Conservation (phyloP, 495 filamentous ascomycete species). For the Ascobolus immersus region DNA sequence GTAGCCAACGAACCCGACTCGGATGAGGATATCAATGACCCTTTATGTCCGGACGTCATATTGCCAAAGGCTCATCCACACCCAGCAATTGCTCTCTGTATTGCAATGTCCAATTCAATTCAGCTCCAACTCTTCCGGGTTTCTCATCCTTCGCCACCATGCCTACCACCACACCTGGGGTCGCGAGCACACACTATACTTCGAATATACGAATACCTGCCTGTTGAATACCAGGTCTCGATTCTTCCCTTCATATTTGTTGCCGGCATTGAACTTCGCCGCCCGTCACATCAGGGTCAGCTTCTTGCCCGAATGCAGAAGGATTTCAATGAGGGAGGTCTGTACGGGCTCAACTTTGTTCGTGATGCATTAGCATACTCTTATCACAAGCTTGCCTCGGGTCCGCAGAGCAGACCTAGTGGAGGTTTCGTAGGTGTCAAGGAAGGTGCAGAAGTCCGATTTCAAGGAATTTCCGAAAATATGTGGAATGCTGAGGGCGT, state of each 20-base stretch:
- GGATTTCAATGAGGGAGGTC: constrained; percentile 10
- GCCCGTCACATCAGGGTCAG: constrained; percentile 12
- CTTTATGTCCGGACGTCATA: too few relatives aligned
- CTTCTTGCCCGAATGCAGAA: constrained; percentile 4
- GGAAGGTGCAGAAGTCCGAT: constrained; percentile 14
- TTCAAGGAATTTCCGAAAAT: constrained; percentile 14
- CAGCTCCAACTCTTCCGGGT: constrained; percentile 11
- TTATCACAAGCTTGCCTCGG: constrained; percentile 11
- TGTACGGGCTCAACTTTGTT: constrained; percentile 10
- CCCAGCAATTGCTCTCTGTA: constrained; percentile 9
- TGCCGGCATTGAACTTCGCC: constrained; percentile 12
- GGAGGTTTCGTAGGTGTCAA: constrained; percentile 12
- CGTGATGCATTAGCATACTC: constrained; percentile 11
- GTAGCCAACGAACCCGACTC: constrained; percentile 6
- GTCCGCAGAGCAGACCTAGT: constrained; percentile 10
- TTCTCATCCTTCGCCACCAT: constrained; percentile 8
- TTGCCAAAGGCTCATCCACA: constrained; percentile 8
- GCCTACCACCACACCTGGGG: constrained; percentile 9
- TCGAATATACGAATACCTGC: constrained; percentile 11
- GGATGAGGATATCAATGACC: constrained; percentile 11
- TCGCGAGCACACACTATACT: constrained; percentile 10
- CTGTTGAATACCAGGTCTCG: constrained; percentile 8
- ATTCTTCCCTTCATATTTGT: constrained; percentile 12
- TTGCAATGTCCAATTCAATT: constrained; percentile 11
- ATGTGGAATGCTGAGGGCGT: constrained; percentile 13